These are phyloP conservation scores for Ogataea polymorpha DNA, from an alignment of 805 yeast genomes.

Conservation along the genomic window DNA sequence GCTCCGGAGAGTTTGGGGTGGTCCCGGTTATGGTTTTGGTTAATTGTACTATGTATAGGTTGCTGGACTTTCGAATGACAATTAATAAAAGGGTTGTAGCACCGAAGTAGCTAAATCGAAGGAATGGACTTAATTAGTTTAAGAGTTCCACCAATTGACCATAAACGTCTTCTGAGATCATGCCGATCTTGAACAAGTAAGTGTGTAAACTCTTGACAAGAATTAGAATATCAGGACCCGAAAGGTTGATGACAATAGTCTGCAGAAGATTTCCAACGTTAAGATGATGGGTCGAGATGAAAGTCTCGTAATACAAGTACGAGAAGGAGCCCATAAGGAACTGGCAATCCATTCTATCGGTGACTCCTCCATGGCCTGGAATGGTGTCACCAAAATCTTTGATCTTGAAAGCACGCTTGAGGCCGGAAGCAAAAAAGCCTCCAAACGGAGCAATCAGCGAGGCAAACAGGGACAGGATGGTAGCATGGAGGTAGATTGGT, in stretches of 20 bases:
- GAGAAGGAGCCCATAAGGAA: constrained; percentile 96
- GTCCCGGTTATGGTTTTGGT: constrained; percentile 9
- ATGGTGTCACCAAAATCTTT: constrained; percentile 98
- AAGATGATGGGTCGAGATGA: constrained; percentile 68
- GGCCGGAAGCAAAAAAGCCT: constrained; percentile 96
- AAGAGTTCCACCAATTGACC: constrained; percentile 28
- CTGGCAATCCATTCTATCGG: constrained; percentile 97
- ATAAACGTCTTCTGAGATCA: constrained; percentile 36
- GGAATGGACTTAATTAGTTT: not conserved
- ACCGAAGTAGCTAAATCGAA: not conserved
- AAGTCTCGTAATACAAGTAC: constrained; percentile 89
- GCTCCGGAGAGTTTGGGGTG: constrained; percentile 1
- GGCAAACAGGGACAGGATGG: constrained; percentile 87
- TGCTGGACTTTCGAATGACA: constrained; percentile 9
- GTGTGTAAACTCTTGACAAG: constrained; percentile 57
- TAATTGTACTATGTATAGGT: constrained; percentile 13
- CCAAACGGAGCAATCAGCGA: constrained; percentile 98
- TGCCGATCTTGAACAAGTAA: constrained; percentile 46
- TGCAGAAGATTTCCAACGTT: constrained; percentile 76
- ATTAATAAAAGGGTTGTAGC: constrained; percentile 2
- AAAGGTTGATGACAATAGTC: constrained; percentile 66
- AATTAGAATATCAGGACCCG: constrained; percentile 60
- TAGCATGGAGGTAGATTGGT: constrained; percentile 89
- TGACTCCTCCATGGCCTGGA: constrained; percentile 98
- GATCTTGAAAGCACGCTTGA: constrained; percentile 92